Conservation (phyloP, 345 rosid species). For the Clarkia xantiana region DNA sequence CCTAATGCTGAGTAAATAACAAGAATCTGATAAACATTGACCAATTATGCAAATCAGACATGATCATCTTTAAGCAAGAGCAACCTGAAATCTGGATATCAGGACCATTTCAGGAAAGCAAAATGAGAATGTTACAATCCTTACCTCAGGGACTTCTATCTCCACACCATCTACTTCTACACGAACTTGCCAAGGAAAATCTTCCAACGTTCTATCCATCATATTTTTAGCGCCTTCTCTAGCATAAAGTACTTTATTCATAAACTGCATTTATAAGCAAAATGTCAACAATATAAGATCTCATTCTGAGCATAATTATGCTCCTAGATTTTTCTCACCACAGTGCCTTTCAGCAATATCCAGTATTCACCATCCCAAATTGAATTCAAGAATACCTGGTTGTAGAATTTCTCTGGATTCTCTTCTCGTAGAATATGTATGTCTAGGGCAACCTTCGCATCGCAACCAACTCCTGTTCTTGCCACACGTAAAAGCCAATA, state of each 20-base stretch:
- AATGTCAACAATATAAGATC: neutral
- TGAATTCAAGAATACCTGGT: slow-evolving; percentile 33
- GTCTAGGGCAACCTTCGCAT: slow-evolving; percentile 86
- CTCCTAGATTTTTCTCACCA: neutral
- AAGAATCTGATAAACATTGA: too few species aligned
- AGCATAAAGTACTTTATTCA: slow-evolving; percentile 87
- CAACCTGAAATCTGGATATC: too few species aligned
- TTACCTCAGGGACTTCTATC: slow-evolving; percentile 83
- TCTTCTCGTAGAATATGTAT: slow-evolving; percentile 75
- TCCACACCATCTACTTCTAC: slow-evolving; percentile 80
- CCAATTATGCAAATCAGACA: too few species aligned
- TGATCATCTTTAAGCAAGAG: too few species aligned
- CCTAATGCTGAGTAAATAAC: too few species aligned
- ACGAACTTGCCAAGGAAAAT: slow-evolving; percentile 78
- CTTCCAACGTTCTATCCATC: slow-evolving; percentile 81
- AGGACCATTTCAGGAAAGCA: neutral
- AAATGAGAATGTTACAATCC: slow-evolving; percentile 3
- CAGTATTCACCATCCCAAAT: neutral
- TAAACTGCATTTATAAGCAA: slow-evolving; percentile 40
- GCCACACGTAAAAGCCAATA: too few species aligned
- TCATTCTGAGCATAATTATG: neutral
- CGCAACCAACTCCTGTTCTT: slow-evolving; percentile 64
- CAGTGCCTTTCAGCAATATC: neutral
- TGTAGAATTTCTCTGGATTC: slow-evolving; percentile 73
- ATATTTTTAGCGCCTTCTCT: slow-evolving; percentile 87